Percentiles rank a stretch among this genome's conserved stretches.
Conservation (phyloP, 1,284 basidiomycete genomes). For the Ganoderma boninense region DNA sequence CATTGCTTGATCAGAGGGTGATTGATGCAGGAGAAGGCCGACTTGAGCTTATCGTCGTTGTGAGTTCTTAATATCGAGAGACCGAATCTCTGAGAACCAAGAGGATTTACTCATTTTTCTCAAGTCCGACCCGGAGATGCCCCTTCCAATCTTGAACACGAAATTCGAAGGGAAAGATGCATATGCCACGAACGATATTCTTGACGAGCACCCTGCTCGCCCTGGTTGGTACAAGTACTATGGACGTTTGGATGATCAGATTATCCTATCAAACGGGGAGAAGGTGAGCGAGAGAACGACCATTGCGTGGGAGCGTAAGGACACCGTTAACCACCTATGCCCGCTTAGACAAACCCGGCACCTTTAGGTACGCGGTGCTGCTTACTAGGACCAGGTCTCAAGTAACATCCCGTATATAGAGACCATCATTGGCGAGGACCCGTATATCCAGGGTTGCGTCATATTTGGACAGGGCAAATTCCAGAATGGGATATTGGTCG, state of each 20-base stretch:
- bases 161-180: slow-evolving; percentile 37
- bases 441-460: slow-evolving; percentile 40
- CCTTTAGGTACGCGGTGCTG: slow-evolving; percentile 45
- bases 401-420: slow-evolving; percentile 32
- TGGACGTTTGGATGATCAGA: slow-evolving; percentile 57
- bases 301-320: too few species aligned
- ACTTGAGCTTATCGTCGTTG: slow-evolving; percentile 33
- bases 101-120: too few species aligned
- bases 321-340: slow-evolving; percentile 31
- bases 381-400: too few species aligned
- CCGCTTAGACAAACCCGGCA: slow-evolving; percentile 49
- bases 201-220: slow-evolving; percentile 52
- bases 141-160: slow-evolving; percentile 40
- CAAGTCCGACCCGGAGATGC: slow-evolving; percentile 22
- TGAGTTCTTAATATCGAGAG: slow-evolving; percentile 10
- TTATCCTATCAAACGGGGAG: slow-evolving; percentile 39
- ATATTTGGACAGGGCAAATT: slow-evolving; percentile 52
- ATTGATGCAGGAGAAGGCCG: slow-evolving; percentile 30
- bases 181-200: slow-evolving; percentile 50
- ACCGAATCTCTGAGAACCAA: background rate
- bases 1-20: slow-evolving; percentile 14
- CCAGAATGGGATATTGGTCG: slow-evolving; percentile 48
- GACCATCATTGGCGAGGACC: slow-evolving; percentile 41
- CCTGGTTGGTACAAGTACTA: slow-evolving; percentile 50
- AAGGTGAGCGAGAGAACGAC: slow-evolving; percentile 25